Evolutionary conservation across 2,329 filamentous ascomycete genomes (phyloP), one percentile per base, ranked within the genome.

Genomic region (Chrysoporthe deuterocubensis): DNA sequence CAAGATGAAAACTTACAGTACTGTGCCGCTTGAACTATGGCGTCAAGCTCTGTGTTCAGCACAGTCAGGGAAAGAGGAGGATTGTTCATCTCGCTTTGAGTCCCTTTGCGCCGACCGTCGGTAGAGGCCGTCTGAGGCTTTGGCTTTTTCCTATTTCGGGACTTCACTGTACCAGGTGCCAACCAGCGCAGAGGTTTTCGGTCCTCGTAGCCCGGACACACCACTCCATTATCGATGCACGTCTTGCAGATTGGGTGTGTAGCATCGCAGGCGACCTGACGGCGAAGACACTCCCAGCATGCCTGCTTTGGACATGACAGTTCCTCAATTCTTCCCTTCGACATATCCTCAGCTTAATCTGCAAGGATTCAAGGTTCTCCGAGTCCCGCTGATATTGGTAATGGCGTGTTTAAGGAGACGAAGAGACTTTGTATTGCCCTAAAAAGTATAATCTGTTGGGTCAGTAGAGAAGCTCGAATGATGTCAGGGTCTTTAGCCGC

Each of bases 211-310:
- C 61, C 61, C 6, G 44, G 61, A 43, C 61, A 62, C 37, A 54
- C 61, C 32, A 63, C 34, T 5, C 44, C 46, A 1, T 26, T 63
- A 13, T 52, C 34, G 26, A 54, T 43, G 61, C 44, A 63, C 18
- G n/a, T 52, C 32, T 54, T 42, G 46, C 46, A 63, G 21, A 14
- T 40, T 37, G 44, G 59, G 11, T 62, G 43, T 34, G 42, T 14
- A 26, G 43, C 43, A 16, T 62, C 59, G 59, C 59, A 62, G n/a
- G 43, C 44, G 4, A 48, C 16, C 18, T 62, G 21, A 5, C 59
- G 59, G 14, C 59, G 59, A 11, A 62, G 59, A 37, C 59, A 62
- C 46, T 63, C 61, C 61, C 61, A 63, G 37, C 61, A 63, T 21
- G 26, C 26, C 18, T 48, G 11, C 13, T 50, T 21, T 50, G 14